Conservation (phyloP, 805 yeast species). For the Cyberlindnera subsufficiens region DNA sequence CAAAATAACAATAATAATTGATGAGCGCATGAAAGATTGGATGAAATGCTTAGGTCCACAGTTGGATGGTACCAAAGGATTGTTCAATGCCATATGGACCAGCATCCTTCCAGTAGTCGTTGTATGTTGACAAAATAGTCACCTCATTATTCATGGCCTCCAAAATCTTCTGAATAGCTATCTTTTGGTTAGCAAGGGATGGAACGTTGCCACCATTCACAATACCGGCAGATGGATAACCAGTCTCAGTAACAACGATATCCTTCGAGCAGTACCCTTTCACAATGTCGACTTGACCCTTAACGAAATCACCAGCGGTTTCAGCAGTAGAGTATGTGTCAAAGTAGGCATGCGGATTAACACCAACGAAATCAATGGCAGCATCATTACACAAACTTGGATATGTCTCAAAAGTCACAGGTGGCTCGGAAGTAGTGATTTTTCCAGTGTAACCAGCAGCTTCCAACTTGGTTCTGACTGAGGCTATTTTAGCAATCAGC, state of each 20-base stretch:
- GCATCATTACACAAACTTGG: slow-evolving; percentile 65
- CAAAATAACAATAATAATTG: too few relatives aligned
- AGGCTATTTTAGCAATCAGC: slow-evolving; percentile 56
- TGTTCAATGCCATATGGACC: slow-evolving; percentile 85
- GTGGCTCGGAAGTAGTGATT: slow-evolving; percentile 86
- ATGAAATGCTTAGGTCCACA: slow-evolving; percentile 2
- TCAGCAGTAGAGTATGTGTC: slow-evolving; percentile 55
- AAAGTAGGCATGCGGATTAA: slow-evolving; percentile 85
- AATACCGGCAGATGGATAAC: slow-evolving; percentile 75
- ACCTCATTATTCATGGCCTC: slow-evolving; percentile 51
- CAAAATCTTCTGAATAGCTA: slow-evolving; percentile 62
- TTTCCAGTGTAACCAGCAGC: slow-evolving; percentile 73
- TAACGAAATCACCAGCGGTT: slow-evolving; percentile 65
- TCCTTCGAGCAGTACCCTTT: slow-evolving; percentile 48
- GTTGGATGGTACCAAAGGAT: slow-evolving; percentile 60
- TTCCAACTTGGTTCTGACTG: slow-evolving; percentile 52
- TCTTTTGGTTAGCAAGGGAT: slow-evolving; percentile 55
- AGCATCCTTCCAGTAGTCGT: slow-evolving; percentile 83
- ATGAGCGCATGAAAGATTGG: too few relatives aligned
- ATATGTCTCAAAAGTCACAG: slow-evolving; percentile 57
- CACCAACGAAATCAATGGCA: slow-evolving; percentile 75
- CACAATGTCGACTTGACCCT: slow-evolving; percentile 53
- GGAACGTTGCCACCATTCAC: slow-evolving; percentile 75
- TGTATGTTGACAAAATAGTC: slow-evolving; percentile 70
- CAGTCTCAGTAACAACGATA: slow-evolving; percentile 76